Evolutionary conservation across 2,329 filamentous ascomycete species (phyloP).

Genomic region (Penicillium sp.): DNA sequence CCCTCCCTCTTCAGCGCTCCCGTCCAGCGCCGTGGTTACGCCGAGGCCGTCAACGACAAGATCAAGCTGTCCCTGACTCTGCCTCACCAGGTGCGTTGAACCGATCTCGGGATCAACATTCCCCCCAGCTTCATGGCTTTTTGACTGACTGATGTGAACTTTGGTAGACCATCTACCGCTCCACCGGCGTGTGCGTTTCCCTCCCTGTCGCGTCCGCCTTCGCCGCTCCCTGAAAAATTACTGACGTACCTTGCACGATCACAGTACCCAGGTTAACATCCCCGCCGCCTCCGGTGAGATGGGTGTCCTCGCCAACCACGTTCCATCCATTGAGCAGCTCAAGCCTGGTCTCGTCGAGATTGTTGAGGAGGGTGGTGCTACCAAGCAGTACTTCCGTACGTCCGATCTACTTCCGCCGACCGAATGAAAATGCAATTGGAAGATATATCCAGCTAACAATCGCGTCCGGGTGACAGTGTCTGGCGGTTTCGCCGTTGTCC

Average conservation of each 20-base stretch:
- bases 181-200: constrained; percentile 66
- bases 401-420: constrained; percentile 22
- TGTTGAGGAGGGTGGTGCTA: constrained; percentile 82
- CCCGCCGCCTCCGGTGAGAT: constrained; percentile 97
- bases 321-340: constrained; percentile 97
- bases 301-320: constrained; percentile 99
- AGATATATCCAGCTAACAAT: constrained; percentile 21
- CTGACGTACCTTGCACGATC: constrained; percentile 66
- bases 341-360: constrained; percentile 95
- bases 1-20: constrained; percentile 75
- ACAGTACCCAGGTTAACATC: constrained; percentile 92
- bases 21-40: constrained; percentile 86
- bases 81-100: constrained; percentile 86
- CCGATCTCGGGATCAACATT: constrained; percentile 7
- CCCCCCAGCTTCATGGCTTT: not conserved
- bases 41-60: constrained; percentile 84
- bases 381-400: constrained; percentile 99
- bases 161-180: constrained; percentile 67
- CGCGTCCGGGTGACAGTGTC: constrained; percentile 64
- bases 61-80: constrained; percentile 98
- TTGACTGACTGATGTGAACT: constrained; percentile 27
- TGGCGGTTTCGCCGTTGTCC: constrained; percentile 93
- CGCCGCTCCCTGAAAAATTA: constrained; percentile 26
- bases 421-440: constrained; percentile 11
- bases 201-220: constrained; percentile 6